Evolutionary conservation across 2,329 filamentous ascomycete species (phyloP).

Genomic region (Colletotrichum eleusines): DNA sequence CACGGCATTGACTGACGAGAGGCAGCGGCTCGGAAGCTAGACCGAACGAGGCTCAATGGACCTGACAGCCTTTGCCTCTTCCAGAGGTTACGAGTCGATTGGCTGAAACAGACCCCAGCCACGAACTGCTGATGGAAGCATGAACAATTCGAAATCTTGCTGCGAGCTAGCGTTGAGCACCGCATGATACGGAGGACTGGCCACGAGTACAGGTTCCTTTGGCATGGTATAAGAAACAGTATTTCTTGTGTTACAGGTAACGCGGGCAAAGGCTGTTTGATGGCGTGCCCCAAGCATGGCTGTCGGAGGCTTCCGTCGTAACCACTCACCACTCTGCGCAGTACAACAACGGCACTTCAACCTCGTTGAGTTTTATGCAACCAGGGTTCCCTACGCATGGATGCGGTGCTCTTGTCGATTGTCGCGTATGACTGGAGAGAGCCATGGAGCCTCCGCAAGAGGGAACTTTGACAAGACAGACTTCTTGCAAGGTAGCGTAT

Average conservation of each 20-base stretch:
- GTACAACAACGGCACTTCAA: background rate
- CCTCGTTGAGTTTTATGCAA: conserved; percentile 2
- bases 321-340: background rate
- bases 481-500: conserved; percentile 10
- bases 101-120: background rate
- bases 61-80: background rate
- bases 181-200: too few species aligned
- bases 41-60: background rate
- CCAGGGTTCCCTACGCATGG: background rate
- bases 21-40: background rate
- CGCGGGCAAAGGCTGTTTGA: conserved; percentile 2
- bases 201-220: background rate
- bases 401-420: background rate
- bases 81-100: background rate
- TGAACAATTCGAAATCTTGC: background rate
- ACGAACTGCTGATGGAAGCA: background rate
- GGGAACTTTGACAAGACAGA: conserved; percentile 4
- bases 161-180: background rate
- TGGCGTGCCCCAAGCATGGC: background rate
- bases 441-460: background rate
- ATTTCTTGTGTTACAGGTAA: background rate
- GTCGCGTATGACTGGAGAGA: background rate
- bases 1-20: background rate
- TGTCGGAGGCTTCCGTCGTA: background rate
- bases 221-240: conserved; percentile 10